These are phyloP conservation scores for Salix arbutifolia DNA, from an alignment of 345 rosid genomes.

Conservation along the genomic window DNA sequence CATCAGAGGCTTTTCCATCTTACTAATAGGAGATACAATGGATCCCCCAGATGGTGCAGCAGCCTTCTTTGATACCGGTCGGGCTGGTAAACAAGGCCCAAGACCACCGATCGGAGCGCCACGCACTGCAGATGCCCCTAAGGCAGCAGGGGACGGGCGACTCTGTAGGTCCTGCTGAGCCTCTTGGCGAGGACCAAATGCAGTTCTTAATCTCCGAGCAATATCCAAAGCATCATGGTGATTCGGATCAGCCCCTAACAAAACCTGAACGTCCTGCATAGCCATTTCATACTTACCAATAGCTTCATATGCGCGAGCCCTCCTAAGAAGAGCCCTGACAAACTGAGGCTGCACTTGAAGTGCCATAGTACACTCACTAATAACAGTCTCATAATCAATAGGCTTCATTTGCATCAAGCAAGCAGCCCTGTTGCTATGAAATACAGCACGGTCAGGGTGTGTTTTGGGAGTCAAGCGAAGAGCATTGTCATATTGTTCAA, in stretches of 20 bases:
- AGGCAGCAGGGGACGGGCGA: constrained; percentile 95
- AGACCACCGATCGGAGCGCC: constrained; percentile 89
- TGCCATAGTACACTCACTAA: constrained; percentile 78
- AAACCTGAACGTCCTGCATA: constrained; percentile 67
- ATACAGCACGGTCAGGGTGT: constrained; percentile 86
- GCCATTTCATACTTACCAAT: constrained; percentile 74
- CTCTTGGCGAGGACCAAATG: constrained; percentile 61
- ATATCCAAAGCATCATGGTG: constrained; percentile 79
- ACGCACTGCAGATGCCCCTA: constrained; percentile 93
- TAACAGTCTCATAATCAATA: constrained; percentile 71
- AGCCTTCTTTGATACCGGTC: constrained; percentile 62
- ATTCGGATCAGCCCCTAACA: constrained; percentile 66
- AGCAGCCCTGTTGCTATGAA: constrained; percentile 90
- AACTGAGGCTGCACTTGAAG: constrained; percentile 82
- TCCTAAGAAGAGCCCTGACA: constrained; percentile 71
- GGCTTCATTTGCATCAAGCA: constrained; percentile 99
- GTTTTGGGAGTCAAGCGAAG: constrained; percentile 64
- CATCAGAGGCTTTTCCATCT: constrained; percentile 45
- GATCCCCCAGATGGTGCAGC: constrained; percentile 40
- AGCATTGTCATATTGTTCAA: constrained; percentile 73
- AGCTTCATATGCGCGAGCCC: constrained; percentile 91
- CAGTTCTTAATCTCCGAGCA: constrained; percentile 56
- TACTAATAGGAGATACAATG: constrained; percentile 30
- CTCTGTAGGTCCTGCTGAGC: constrained; percentile 86
- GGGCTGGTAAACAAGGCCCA: constrained; percentile 87